phyloP scores from a whole-genome alignment of 768 basidiomycete species.

The Serendipita indica region DNA sequence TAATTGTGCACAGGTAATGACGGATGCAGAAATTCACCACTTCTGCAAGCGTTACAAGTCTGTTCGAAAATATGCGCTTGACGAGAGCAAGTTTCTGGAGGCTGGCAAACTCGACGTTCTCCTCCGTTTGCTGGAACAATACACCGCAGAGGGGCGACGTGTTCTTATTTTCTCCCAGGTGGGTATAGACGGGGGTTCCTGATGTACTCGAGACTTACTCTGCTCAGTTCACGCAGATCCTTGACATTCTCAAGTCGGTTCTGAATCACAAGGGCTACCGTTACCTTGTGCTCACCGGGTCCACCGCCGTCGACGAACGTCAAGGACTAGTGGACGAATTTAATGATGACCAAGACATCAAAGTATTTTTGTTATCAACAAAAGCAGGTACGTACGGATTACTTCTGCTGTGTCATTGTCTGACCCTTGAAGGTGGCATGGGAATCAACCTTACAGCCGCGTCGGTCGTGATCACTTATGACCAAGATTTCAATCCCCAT shows the following conservation, averaged over 20 bases:
- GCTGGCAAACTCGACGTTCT: conserved; percentile 78
- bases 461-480: conserved; percentile 31
- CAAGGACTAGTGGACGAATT: conserved; percentile 35
- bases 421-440: conserved; percentile 14
- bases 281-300: conserved; percentile 31
- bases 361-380: conserved; percentile 30
- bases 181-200: conserved; percentile 19
- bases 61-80: conserved; percentile 47
- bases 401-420: background rate
- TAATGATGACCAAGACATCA: conserved; percentile 30
- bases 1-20: conserved; percentile 48
- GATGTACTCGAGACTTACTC: background rate
- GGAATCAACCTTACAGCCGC: conserved; percentile 34
- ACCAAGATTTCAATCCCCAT: conserved; percentile 31
- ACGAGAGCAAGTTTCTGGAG: conserved; percentile 60
- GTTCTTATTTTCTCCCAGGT: conserved; percentile 93
- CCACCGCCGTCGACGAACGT: conserved; percentile 31
- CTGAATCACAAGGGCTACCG: conserved; percentile 26
- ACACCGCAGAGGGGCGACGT: conserved; percentile 55
- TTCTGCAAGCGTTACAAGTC: conserved; percentile 72
- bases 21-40: conserved; percentile 83
- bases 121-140: conserved; percentile 52
- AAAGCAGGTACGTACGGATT: conserved; percentile 20
- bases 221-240: conserved; percentile 29
- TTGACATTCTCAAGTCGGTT: conserved; percentile 31